These are phyloP conservation scores for Suillus weaverae DNA, from an alignment of 768 basidiomycete genomes.

Conservation along the genomic window DNA sequence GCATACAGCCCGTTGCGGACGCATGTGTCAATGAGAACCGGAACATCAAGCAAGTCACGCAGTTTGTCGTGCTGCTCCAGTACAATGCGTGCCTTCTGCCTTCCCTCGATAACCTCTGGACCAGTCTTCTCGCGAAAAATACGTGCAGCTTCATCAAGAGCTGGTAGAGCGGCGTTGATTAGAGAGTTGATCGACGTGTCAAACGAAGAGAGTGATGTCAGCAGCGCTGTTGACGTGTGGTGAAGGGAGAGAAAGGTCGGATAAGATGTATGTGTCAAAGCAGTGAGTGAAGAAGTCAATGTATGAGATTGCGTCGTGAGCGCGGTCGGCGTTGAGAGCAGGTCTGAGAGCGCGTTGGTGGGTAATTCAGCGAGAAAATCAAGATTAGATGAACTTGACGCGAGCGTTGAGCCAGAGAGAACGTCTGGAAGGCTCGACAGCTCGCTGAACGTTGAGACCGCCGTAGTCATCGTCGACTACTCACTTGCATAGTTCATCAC, in stretches of 20 bases:
- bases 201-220: constrained; percentile 70
- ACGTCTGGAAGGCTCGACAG: constrained; percentile 26
- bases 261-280: constrained; percentile 88
- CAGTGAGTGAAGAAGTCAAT: constrained; percentile 85
- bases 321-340: constrained; percentile 71
- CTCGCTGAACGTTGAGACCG: constrained; percentile 16
- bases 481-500: background rate
- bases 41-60: constrained; percentile 87
- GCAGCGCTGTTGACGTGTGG: constrained; percentile 70
- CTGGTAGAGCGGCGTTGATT: constrained; percentile 66
- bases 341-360: constrained; percentile 60
- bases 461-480: constrained; percentile 20
- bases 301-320: constrained; percentile 85
- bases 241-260: constrained; percentile 91
- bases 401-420: constrained; percentile 18
- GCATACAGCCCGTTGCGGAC: constrained; percentile 90
- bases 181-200: constrained; percentile 72
- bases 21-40: constrained; percentile 89
- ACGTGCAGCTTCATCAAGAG: constrained; percentile 70
- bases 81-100: constrained; percentile 78
- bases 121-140: constrained; percentile 76
- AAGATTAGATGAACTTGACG: constrained; percentile 22
- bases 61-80: constrained; percentile 94
- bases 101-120: constrained; percentile 62
- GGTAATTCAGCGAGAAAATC: constrained; percentile 68